phyloP scores from a whole-genome alignment of 768 basidiomycete species.

The Daedaleopsis sinensis region DNA sequence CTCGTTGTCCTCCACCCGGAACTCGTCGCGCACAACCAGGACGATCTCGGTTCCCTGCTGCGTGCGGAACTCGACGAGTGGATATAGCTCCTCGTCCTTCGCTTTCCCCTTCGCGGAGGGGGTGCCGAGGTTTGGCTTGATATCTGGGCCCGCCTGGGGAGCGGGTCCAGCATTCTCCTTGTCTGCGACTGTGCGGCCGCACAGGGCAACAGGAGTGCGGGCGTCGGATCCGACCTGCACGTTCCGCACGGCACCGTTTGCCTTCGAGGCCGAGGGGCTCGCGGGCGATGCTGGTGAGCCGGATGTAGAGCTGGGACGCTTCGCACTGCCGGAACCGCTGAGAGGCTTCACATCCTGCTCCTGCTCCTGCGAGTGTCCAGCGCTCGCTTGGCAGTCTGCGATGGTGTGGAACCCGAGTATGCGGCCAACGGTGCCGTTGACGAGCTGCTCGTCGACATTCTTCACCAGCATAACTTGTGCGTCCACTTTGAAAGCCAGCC shows the following conservation, averaged over 20 bases:
- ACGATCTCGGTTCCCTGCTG: slow-evolving; percentile 46
- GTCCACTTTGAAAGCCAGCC: slow-evolving; percentile 58
- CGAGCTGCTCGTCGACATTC: slow-evolving; percentile 63
- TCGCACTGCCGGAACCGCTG: not conserved
- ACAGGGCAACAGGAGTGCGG: slow-evolving; percentile 29
- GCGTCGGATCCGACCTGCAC: slow-evolving; percentile 36
- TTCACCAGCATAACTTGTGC: slow-evolving; percentile 75
- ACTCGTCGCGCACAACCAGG: slow-evolving; percentile 54
- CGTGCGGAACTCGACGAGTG: slow-evolving; percentile 51
- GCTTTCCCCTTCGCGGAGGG: slow-evolving; percentile 30
- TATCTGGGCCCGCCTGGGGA: not conserved
- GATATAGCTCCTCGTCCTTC: slow-evolving; percentile 45
- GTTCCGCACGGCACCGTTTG: slow-evolving; percentile 38
- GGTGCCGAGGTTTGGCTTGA: slow-evolving; percentile 17
- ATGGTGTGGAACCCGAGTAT: slow-evolving; percentile 55
- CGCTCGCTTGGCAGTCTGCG: slow-evolving; percentile 22
- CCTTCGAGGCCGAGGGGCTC: slow-evolving; percentile 27
- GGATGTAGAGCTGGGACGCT: slow-evolving; percentile 16
- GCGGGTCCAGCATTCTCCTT: slow-evolving; percentile 39
- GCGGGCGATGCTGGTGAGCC: slow-evolving; percentile 25
- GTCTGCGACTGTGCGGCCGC: slow-evolving; percentile 9
- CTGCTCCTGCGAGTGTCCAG: not conserved
- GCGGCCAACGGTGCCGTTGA: slow-evolving; percentile 69
- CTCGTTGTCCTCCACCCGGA: slow-evolving; percentile 54
- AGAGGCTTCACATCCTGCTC: slow-evolving; percentile 3